Percentiles rank a stretch among this genome's conserved stretches.
phyloP scores from a whole-genome alignment of 768 basidiomycete species.

The Hemileccinum impolitum region DNA sequence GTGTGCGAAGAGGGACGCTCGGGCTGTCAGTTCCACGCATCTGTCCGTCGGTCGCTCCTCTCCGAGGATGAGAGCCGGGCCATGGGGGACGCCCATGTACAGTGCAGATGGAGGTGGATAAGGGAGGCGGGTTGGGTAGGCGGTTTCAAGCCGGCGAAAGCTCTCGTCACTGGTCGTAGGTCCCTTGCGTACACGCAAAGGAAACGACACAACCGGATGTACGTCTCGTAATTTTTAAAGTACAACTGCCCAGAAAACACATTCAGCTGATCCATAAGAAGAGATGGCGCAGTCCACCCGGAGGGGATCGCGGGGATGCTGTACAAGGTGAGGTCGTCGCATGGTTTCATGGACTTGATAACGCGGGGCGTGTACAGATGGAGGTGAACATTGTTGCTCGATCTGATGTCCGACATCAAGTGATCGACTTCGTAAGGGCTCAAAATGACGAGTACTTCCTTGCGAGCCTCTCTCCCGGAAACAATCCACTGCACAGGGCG shows the following conservation, averaged over 20 bases:
- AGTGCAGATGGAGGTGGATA: too few species aligned
- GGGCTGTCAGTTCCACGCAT: too few species aligned
- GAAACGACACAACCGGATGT: conserved; percentile 3
- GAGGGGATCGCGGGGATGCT: background rate
- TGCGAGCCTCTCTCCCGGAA: background rate
- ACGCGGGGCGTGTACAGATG: background rate
- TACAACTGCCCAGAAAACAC: background rate
- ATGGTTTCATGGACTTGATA: background rate
- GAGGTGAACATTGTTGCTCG: conserved; percentile 8
- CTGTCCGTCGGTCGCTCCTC: too few species aligned
- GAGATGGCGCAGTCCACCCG: background rate
- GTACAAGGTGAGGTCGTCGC: background rate
- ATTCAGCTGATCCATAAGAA: background rate
- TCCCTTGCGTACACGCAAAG: conserved; percentile 3
- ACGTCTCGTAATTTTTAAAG: background rate
- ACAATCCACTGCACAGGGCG: background rate
- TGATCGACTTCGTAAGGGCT: conserved; percentile 23
- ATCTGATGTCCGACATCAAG: conserved; percentile 36
- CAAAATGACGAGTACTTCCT: conserved; percentile 22
- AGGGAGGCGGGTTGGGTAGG: too few species aligned
- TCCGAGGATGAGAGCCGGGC: too few species aligned
- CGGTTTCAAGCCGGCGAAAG: too few species aligned
- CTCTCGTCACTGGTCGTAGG: too few species aligned
- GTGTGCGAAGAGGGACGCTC: too few species aligned
- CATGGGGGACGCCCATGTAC: too few species aligned